These are phyloP conservation scores for Panellus pusillus DNA, from an alignment of 768 basidiomycete genomes.

Conservation along the genomic window DNA sequence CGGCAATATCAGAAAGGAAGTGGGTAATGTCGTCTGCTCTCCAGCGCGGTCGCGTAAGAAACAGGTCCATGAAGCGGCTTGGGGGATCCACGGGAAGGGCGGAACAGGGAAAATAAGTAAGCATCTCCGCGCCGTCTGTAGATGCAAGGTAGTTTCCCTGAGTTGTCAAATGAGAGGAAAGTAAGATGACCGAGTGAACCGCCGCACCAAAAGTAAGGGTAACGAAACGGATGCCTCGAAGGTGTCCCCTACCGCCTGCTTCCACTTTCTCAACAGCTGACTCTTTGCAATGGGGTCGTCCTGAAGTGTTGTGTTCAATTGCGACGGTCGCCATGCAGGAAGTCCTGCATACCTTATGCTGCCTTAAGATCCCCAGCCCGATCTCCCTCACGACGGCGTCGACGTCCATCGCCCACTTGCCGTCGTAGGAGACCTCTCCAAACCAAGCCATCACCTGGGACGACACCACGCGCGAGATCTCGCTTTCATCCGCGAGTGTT, in stretches of 20 bases:
- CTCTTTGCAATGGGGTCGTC: conserved; percentile 56
- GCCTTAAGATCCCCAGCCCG: conserved; percentile 71
- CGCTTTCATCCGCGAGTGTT: conserved; percentile 71
- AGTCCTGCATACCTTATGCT: conserved; percentile 46
- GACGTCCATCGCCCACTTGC: conserved; percentile 67
- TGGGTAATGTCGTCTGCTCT: conserved; percentile 75
- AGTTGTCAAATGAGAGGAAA: conserved; percentile 1
- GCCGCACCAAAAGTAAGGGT: conserved; percentile 60
- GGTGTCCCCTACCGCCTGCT: conserved; percentile 70
- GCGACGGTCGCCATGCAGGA: not conserved
- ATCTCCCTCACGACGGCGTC: conserved; percentile 66
- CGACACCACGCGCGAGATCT: conserved; percentile 59
- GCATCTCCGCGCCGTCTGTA: conserved; percentile 32
- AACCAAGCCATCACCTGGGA: conserved; percentile 83
- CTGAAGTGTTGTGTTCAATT: conserved; percentile 35
- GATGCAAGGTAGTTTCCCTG: conserved; percentile 75
- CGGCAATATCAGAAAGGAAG: conserved; percentile 78
- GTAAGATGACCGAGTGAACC: not conserved
- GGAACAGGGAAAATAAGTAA: conserved; percentile 78
- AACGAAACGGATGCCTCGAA: conserved; percentile 67
- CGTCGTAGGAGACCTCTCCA: conserved; percentile 51
- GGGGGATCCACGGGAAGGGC: conserved; percentile 75
- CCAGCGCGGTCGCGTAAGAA: conserved; percentile 78
- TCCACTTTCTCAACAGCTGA: conserved; percentile 70
- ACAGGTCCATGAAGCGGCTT: conserved; percentile 84